Percentiles rank a stretch among this genome's conserved stretches.
phyloP scores from a whole-genome alignment of 345 rosid species.

The Chamaenerion angustifolium region DNA sequence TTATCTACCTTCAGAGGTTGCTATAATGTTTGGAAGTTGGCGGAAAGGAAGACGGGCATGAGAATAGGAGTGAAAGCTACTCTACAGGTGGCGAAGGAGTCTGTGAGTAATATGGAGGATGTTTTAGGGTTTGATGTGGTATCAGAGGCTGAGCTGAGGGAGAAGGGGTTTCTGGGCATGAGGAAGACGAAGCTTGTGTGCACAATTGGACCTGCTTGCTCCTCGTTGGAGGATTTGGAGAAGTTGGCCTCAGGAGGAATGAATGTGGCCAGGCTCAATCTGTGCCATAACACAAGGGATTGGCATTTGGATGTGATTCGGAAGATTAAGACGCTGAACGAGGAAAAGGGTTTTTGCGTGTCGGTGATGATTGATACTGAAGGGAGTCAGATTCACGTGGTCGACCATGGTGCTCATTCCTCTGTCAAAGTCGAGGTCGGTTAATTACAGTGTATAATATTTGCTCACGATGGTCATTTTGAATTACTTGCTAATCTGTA shows the following conservation, averaged over 20 bases:
- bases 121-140: conserved; percentile 32
- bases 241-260: conserved; percentile 47
- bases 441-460: not conserved
- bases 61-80: conserved; percentile 18
- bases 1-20: conserved; percentile 11
- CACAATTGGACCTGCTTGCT: conserved; percentile 60
- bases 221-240: conserved; percentile 44
- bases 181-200: conserved; percentile 68
- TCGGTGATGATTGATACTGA: conserved; percentile 66
- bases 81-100: conserved; percentile 15
- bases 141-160: conserved; percentile 38
- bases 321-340: conserved; percentile 41
- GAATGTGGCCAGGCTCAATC: conserved; percentile 66
- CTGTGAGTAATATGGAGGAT: conserved; percentile 9
- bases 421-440: conserved; percentile 45
- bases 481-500: too few species aligned
- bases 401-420: conserved; percentile 58
- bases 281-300: conserved; percentile 58
- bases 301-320: conserved; percentile 55
- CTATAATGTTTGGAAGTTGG: conserved; percentile 12
- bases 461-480: not conserved
- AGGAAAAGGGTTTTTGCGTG: conserved; percentile 41
- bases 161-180: conserved; percentile 53
- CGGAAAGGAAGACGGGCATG: conserved; percentile 4
- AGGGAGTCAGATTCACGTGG: conserved; percentile 63